Evolutionary conservation across 2,329 filamentous ascomycete species (phyloP).

Genomic region (Exophiala sp.): DNA sequence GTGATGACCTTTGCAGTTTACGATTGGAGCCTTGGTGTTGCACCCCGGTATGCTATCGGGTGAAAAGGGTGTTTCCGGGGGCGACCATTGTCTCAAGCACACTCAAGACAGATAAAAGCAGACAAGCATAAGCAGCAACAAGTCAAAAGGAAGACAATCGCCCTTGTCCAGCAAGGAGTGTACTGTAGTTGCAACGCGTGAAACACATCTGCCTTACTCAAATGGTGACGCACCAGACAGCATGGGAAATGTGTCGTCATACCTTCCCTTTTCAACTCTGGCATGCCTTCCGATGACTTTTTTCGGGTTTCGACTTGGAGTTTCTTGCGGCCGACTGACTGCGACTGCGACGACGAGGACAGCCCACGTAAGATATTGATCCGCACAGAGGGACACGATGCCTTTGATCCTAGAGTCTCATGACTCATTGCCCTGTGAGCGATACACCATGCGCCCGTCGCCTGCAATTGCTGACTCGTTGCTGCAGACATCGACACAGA

Average conservation of each 20-base stretch:
- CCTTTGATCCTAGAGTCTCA: constrained; percentile 66
- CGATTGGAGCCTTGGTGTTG: background rate
- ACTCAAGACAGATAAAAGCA: background rate
- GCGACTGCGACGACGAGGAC: background rate
- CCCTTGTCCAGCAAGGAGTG: too few species aligned
- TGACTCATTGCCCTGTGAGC: constrained; percentile 45
- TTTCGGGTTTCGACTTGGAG: background rate
- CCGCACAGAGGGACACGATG: constrained; percentile 46
- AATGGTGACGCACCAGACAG: too few species aligned
- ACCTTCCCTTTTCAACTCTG: too few species aligned
- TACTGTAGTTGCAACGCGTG: too few species aligned
- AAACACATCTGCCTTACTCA: too few species aligned
- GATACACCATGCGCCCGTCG: background rate
- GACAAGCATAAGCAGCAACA: too few species aligned
- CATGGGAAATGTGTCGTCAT: too few species aligned
- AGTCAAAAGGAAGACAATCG: too few species aligned
- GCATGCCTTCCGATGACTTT: too few species aligned
- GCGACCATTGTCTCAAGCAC: background rate
- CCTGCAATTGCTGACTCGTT: constrained; percentile 17
- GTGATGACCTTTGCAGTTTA: background rate
- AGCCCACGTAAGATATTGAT: constrained; percentile 2
- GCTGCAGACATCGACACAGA: constrained; percentile 73
- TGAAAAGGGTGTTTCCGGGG: background rate
- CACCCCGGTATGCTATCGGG: constrained; percentile 1
- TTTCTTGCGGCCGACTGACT: constrained; percentile 2